Percentiles rank a stretch among this genome's conserved stretches.
Evolutionary conservation across 2,329 filamentous ascomycete species (phyloP).

Genomic region (Fusarium sp.): DNA sequence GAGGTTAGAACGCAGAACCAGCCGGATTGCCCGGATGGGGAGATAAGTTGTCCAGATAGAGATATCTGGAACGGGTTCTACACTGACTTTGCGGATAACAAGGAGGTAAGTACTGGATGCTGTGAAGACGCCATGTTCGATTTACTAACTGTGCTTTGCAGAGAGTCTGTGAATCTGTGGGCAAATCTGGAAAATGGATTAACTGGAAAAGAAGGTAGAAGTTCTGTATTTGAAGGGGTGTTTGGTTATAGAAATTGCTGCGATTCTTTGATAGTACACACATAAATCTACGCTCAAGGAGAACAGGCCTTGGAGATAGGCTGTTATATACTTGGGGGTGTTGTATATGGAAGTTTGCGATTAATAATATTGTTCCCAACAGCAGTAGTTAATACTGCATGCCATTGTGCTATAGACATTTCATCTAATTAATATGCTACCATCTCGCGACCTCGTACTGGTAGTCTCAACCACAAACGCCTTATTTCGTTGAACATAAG

Average conservation of each 20-base stretch:
- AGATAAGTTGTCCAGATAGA: constrained; percentile 9
- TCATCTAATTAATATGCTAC: background rate
- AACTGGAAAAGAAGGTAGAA: constrained; percentile 14
- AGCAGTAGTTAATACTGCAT: too few relatives aligned
- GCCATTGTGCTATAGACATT: background rate
- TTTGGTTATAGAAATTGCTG: background rate
- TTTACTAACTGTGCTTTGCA: background rate
- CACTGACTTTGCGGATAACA: constrained; percentile 25
- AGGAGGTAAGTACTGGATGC: constrained; percentile 5
- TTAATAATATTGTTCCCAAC: background rate
- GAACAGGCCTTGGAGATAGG: background rate
- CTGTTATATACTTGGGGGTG: background rate
- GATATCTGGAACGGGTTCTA: constrained; percentile 37
- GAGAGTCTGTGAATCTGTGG: constrained; percentile 23
- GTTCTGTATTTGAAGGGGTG: background rate
- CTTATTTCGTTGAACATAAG: background rate
- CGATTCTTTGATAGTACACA: background rate
- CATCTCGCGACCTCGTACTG: background rate
- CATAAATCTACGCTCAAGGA: background rate
- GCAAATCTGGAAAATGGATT: constrained; percentile 12
- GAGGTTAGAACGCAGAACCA: constrained; percentile 3
- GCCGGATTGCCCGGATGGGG: constrained; percentile 6
- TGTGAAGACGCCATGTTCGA: background rate
- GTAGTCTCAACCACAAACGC: background rate
- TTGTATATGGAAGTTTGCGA: background rate